These are phyloP conservation scores for Candida insectalens DNA, from an alignment of 805 yeast genomes.

Conservation along the genomic window DNA sequence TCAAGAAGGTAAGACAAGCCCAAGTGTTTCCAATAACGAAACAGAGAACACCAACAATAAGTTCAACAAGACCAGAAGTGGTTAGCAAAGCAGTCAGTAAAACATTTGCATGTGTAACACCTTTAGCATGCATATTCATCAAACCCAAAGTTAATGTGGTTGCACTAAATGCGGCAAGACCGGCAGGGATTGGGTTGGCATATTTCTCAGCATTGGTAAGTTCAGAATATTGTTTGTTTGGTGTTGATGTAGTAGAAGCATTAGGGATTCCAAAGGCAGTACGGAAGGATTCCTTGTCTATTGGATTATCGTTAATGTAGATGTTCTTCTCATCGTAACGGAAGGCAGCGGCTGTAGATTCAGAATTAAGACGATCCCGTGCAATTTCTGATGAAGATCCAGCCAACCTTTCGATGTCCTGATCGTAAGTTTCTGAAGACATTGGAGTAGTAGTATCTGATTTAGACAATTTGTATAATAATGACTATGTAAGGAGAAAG, in stretches of 20 bases:
- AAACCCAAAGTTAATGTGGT: conserved; percentile 40
- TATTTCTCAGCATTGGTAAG: no score
- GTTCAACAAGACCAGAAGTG: conserved; percentile 40
- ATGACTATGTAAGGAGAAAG: no score
- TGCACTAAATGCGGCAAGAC: conserved; percentile 38
- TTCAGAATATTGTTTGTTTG: no score
- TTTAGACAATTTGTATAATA: no score
- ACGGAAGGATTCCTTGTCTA: conserved; percentile 45
- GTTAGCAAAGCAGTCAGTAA: conserved; percentile 37
- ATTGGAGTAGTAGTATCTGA: no score
- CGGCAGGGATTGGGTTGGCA: conserved; percentile 46
- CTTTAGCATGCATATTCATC: conserved; percentile 34
- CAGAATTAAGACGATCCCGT: no score
- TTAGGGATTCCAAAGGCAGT: conserved; percentile 53
- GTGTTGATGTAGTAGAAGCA: conserved; percentile 15
- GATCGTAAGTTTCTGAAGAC: no score
- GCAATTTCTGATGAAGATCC: no score
- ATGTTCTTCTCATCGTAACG: conserved; percentile 33
- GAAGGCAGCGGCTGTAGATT: no score
- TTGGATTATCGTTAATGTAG: conserved; percentile 31
- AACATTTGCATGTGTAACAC: conserved; percentile 32
- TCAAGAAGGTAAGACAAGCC: conserved; percentile 42
- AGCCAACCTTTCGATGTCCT: no score
- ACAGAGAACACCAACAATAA: conserved; percentile 44
- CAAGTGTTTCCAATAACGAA: conserved; percentile 42